phyloP scores from a whole-genome alignment of 176 grass and related monocot genomes.

The bread wheat (Triticum aestivum) region IWGSC_CS_RefSeq_v2.1 NC_057796.1:343739997-343740496 shows the following conservation, averaged over 20 bases:
- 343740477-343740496: conserved; percentile 15
- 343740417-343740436: background rate
- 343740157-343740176: conserved; percentile 4
- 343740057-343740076: background rate
- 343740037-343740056: background rate
- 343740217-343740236: conserved; percentile 99
- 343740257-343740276: conserved; percentile 96
- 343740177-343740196: conserved; percentile 34
- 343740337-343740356: background rate
- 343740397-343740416: conserved; percentile 1
- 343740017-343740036: background rate
- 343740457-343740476: background rate
- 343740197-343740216: conserved; percentile 98
- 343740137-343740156: conserved; percentile 10
- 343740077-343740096: conserved; percentile 22
- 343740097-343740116: conserved; percentile 8
- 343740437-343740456: background rate
- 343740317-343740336: conserved; percentile 12
- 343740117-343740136: background rate
- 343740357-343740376: background rate
- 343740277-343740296: conserved; percentile 92
- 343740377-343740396: background rate
- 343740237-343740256: conserved; percentile 90
- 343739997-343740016: background rate
- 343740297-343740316: conserved; percentile 84